These are phyloP conservation scores for Calocera cornea DNA, from an alignment of 768 basidiomycete genomes.

Conservation along the genomic window DNA sequence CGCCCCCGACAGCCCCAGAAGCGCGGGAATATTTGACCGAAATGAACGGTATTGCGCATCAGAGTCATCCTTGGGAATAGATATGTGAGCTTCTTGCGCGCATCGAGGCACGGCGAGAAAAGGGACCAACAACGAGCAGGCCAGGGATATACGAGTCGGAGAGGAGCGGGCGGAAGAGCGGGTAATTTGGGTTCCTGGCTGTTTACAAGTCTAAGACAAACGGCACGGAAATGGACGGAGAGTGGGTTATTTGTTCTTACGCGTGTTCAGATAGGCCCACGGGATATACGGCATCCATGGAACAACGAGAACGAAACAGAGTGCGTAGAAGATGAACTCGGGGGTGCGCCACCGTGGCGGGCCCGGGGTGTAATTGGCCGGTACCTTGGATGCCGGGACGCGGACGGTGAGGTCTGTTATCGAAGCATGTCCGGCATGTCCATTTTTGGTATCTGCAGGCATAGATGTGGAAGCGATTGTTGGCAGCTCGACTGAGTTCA, in stretches of 20 bases:
- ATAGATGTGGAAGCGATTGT: neutral
- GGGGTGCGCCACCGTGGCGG: conserved; percentile 59
- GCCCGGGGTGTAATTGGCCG: conserved; percentile 15
- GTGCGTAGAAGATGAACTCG: conserved; percentile 70
- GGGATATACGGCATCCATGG: conserved; percentile 69
- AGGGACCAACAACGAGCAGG: conserved; percentile 46
- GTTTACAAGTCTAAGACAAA: conserved; percentile 6
- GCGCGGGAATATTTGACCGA: conserved; percentile 58
- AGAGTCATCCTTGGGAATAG: conserved; percentile 60
- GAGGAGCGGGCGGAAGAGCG: conserved; percentile 41
- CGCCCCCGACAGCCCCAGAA: conserved; percentile 37
- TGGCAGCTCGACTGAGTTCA: neutral
- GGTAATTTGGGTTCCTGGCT: conserved; percentile 69
- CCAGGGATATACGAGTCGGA: conserved; percentile 72
- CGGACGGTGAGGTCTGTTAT: neutral
- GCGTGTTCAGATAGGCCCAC: conserved; percentile 22
- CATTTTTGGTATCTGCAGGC: neutral
- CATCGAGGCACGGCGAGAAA: neutral
- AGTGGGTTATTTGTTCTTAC: conserved; percentile 38
- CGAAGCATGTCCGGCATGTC: neutral
- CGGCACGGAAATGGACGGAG: conserved; percentile 38
- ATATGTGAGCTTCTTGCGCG: neutral
- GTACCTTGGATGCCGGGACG: neutral
- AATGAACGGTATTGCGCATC: conserved; percentile 86
- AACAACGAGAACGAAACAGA: conserved; percentile 45